Conservation (phyloP, 345 rosid species). For the Acer saccharum region DNA sequence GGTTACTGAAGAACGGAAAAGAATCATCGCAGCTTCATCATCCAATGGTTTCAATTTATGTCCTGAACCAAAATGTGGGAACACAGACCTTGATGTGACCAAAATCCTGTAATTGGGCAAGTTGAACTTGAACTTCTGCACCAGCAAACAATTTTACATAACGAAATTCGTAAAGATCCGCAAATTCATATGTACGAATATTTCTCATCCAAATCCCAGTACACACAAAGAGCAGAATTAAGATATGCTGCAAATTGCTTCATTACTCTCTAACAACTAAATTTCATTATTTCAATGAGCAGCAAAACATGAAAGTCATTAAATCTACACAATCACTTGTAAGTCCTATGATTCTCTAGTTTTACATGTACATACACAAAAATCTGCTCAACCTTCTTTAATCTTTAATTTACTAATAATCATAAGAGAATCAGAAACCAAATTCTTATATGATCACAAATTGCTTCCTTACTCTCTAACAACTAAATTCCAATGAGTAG, state of each 20-base stretch:
- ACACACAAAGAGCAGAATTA: background rate
- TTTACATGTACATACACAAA: background rate
- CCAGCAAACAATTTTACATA: background rate
- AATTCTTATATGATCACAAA: too few relatives aligned
- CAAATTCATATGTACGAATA: background rate
- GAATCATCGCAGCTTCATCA: constrained; percentile 36
- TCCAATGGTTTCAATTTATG: constrained; percentile 39
- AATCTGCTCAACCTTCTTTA: background rate
- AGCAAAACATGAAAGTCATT: background rate
- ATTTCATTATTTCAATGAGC: background rate
- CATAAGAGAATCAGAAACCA: background rate
- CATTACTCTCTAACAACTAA: background rate
- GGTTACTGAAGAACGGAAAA: constrained; percentile 40
- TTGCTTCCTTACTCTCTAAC: background rate
- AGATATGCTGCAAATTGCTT: background rate
- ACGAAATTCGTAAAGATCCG: too few relatives aligned
- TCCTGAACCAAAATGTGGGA: constrained; percentile 33
- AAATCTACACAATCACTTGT: background rate
- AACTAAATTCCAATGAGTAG: background rate
- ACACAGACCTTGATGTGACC: constrained; percentile 61
- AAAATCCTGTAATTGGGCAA: constrained; percentile 48
- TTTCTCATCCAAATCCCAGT: background rate
- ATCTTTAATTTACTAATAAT: background rate
- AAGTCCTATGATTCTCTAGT: background rate
- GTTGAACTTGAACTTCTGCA: constrained; percentile 26